phyloP scores from a whole-genome alignment of 2,329 filamentous ascomycete genomes.

The Didymellaceae sp. region DNA sequence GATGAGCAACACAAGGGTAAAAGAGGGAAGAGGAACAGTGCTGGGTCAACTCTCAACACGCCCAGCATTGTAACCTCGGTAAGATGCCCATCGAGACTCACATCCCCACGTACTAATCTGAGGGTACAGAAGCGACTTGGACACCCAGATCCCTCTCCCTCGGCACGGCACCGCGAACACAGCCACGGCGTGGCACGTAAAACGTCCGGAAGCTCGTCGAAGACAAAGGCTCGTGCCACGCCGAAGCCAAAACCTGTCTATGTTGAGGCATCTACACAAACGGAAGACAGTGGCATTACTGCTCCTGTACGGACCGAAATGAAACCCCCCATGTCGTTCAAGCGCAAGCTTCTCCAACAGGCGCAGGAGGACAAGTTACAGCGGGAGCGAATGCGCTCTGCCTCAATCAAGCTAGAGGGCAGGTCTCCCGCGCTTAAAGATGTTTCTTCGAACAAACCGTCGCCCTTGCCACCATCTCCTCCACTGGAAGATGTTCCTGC shows the following conservation, averaged over 20 bases:
- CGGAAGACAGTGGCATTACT: slow-evolving; percentile 27
- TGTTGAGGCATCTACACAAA: slow-evolving; percentile 45
- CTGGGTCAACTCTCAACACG: slow-evolving; percentile 60
- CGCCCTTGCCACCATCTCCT: slow-evolving; percentile 35
- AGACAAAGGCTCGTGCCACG: slow-evolving; percentile 40
- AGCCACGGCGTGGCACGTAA: slow-evolving; percentile 45
- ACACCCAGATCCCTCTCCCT: slow-evolving; percentile 46
- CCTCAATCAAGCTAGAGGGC: slow-evolving; percentile 43
- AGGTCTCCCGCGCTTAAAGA: slow-evolving; percentile 44
- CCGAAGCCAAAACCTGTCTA: slow-evolving; percentile 43
- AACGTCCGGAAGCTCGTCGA: slow-evolving; percentile 49
- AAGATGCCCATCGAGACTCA: slow-evolving; percentile 29
- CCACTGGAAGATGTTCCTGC: slow-evolving; percentile 32
- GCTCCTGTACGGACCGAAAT: slow-evolving; percentile 22
- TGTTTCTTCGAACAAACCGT: slow-evolving; percentile 41
- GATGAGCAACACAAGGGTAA: slow-evolving; percentile 61
- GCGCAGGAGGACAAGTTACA: slow-evolving; percentile 47
- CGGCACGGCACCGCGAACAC: slow-evolving; percentile 44
- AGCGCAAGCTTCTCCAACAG: slow-evolving; percentile 47
- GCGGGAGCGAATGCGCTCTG: slow-evolving; percentile 46
- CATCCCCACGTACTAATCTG: slow-evolving; percentile 29
- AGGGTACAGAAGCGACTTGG: slow-evolving; percentile 46
- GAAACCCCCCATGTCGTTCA: slow-evolving; percentile 45
- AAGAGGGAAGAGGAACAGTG: slow-evolving; percentile 64
- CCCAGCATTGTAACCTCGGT: slow-evolving; percentile 54